These are phyloP conservation scores for Fusarium sp. DNA, from an alignment of 2,329 filamentous ascomycete genomes.

Conservation along the genomic window DNA sequence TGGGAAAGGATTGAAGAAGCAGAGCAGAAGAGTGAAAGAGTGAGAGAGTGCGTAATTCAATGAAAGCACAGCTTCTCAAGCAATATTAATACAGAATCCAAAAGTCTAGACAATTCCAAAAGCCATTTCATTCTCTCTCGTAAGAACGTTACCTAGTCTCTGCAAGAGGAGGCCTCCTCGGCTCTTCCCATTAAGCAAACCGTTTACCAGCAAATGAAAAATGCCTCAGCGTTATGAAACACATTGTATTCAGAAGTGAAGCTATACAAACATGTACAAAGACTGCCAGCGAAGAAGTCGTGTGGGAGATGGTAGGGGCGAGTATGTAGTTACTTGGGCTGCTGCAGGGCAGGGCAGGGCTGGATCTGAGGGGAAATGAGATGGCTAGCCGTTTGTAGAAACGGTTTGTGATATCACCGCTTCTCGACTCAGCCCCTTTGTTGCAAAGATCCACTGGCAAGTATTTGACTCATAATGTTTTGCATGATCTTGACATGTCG, in stretches of 20 bases:
- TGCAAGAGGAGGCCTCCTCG: constrained; percentile 24
- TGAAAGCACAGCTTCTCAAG: not conserved
- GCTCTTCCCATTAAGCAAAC: constrained; percentile 8
- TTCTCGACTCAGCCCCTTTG: constrained; percentile 23
- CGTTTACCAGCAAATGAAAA: constrained; percentile 9
- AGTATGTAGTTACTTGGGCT: constrained; percentile 32
- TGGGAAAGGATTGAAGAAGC: not conserved
- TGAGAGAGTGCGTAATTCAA: not conserved
- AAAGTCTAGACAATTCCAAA: constrained; percentile 28
- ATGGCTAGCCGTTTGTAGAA: constrained; percentile 20
- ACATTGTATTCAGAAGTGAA: constrained; percentile 26
- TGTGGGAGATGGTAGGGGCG: constrained; percentile 29
- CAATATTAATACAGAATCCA: constrained; percentile 10
- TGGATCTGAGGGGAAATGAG: constrained; percentile 26
- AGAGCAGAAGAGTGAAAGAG: not conserved
- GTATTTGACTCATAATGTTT: constrained; percentile 35
- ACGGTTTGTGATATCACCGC: constrained; percentile 22
- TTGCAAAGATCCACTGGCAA: not conserved
- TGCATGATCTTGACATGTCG: constrained; percentile 10
- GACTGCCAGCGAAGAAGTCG: constrained; percentile 25
- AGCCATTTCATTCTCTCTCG: not conserved
- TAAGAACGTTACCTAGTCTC: not conserved
- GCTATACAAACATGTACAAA: constrained; percentile 38
- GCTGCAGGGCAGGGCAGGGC: constrained; percentile 21
- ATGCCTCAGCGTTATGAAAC: constrained; percentile 34